Evolutionary conservation across 345 rosid genomes (phyloP), one percentile per base, ranked within the genome.

Genomic region (Fremontodendron californicum): DNA sequence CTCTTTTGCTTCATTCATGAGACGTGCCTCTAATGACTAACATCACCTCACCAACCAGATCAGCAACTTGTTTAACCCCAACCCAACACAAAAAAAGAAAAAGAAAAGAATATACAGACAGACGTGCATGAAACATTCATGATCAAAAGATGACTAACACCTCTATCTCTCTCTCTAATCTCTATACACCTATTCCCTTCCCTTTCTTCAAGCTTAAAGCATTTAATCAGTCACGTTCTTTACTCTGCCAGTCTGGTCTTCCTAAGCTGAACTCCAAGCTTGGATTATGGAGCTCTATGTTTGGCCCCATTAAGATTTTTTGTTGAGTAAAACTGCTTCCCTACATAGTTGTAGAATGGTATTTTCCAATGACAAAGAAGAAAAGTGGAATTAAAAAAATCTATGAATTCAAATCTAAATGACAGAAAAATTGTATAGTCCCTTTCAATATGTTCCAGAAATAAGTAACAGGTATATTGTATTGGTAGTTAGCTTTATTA

Each of bases 181-280:
- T 71, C 35, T 71, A 3, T 45, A 9, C 51, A 33, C 11, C 29
- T 51, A 15, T 25, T 15, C 27, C 6, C 3, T 19, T 40, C 46
- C 18, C 6, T 21, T 8, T 43, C 63, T 1, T 23, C 13, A 11
- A 29, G 29, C 27, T 49, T 31, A 10, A 2, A 35, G 25, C 37
- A 5, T 43, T 9, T 29, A 19, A 39, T 79, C 82, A 83, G 19
- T 79, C 69, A 31, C 48, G 73, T 72, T 58, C 76, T 62, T 82
- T 71, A 77, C 52, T 68, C 57, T 52, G 68, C 85, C 88, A 82
- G 39, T 78, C 77, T 12, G 84, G 57, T 83, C 84, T 85, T 43
- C 90, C 88, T 77, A 87, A 74, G 77, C 84, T 78, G 79, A 85
- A 83, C 77, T 87, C 88, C 85, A 87, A 77, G 87, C 83, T 85